phyloP scores from a whole-genome alignment of 1,284 basidiomycete genomes.

The Rhodotorula sp. region DNA sequence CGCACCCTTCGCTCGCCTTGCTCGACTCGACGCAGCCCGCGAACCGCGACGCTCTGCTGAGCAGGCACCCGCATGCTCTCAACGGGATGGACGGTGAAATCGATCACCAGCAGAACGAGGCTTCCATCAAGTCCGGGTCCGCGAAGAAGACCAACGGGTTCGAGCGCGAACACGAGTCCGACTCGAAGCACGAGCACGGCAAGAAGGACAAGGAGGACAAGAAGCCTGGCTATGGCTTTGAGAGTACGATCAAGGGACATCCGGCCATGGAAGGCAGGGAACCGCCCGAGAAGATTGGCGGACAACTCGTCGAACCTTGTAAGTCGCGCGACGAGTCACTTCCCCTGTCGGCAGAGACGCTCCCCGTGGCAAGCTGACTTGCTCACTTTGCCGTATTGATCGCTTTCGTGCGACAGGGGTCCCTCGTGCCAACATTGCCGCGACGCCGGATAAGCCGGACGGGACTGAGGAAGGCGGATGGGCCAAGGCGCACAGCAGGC shows the following conservation, averaged over 20 bases:
- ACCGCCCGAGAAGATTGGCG: constrained; percentile 4
- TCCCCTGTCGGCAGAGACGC: no score
- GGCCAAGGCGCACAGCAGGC: constrained; percentile 37
- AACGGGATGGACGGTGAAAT: neutral
- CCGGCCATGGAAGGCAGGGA: neutral
- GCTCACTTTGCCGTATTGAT: no score
- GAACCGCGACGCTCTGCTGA: neutral
- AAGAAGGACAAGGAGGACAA: no score
- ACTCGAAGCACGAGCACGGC: neutral
- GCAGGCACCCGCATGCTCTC: neutral
- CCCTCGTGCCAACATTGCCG: constrained; percentile 39
- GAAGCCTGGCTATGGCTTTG: constrained; percentile 1
- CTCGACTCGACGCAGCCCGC: constrained; percentile 5
- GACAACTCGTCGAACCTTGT: constrained; percentile 24
- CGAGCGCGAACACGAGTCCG: neutral
- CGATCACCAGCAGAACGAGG: neutral
- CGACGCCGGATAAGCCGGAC: constrained; percentile 23
- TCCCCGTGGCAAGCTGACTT: no score
- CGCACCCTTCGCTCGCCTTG: constrained; percentile 1
- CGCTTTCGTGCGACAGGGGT: constrained; percentile 28
- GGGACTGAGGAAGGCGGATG: constrained; percentile 37
- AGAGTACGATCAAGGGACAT: neutral
- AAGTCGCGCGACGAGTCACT: neutral
- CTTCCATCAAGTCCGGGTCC: neutral
- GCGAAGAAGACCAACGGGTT: neutral